Evolutionary conservation across 1,284 basidiomycete genomes (phyloP).

Genomic region (Puccinia horiana): DNA sequence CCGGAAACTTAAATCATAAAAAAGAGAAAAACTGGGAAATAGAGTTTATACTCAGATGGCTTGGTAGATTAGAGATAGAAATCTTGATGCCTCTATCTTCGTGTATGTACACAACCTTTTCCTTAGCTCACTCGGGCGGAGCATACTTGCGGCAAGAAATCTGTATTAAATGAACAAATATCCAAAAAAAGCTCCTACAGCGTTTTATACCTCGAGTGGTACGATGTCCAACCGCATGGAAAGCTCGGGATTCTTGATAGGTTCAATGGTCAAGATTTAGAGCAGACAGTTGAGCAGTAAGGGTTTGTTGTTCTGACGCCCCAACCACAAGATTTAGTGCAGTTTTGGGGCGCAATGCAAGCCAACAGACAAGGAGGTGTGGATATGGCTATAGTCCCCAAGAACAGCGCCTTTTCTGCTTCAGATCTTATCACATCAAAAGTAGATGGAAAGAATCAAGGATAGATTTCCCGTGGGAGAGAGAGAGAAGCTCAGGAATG

Average conservation of each 20-base stretch:
- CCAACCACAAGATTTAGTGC: neutral
- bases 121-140: neutral
- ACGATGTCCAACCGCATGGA: neutral
- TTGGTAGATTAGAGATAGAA: neutral
- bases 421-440: neutral
- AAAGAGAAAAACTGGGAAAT: neutral
- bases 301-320: neutral
- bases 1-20: neutral
- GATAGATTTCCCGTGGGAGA: conserved; percentile 28
- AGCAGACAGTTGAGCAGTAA: neutral
- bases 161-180: neutral
- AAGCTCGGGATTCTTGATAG: neutral
- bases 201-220: neutral
- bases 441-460: conserved; percentile 59
- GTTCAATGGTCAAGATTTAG: neutral
- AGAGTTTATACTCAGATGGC: neutral
- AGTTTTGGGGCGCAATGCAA: neutral
- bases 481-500: conserved; percentile 30
- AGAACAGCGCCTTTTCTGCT: neutral
- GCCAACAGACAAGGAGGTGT: neutral
- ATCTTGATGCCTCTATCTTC: neutral
- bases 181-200: neutral
- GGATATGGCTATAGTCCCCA: neutral
- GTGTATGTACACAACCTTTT: neutral
- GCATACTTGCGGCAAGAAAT: neutral